A percentile compares a stretch with the other conserved stretches of the same genome.
Conservation (phyloP, 768 basidiomycete species). For the Boletus edulis region DNA sequence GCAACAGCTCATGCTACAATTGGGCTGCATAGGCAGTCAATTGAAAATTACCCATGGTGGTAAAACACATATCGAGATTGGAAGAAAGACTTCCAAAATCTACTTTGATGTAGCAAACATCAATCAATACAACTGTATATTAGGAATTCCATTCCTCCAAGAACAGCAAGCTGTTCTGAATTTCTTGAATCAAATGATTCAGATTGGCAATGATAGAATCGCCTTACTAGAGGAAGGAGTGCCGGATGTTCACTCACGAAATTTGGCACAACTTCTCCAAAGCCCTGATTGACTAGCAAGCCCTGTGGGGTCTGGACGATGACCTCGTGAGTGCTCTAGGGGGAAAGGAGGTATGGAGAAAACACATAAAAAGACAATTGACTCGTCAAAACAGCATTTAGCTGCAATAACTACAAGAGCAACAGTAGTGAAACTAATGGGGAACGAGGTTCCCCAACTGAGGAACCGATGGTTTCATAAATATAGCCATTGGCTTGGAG, state of each 20-base stretch:
- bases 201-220: rapidly evolving
- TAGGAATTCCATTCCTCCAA: background rate
- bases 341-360: too few species aligned
- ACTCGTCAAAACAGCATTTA: too few species aligned
- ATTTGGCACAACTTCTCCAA: background rate
- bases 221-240: background rate
- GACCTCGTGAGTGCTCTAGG: too few species aligned
- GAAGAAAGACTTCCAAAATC: background rate
- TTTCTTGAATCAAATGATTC: background rate
- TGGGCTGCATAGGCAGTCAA: background rate
- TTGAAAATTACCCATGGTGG: background rate
- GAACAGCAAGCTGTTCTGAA: background rate
- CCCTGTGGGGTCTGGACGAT: rapidly evolving
- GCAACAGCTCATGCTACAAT: background rate
- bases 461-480: background rate
- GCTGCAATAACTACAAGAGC: too few species aligned
- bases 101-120: background rate
- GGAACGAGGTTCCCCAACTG: too few species aligned
- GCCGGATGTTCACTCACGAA: background rate
- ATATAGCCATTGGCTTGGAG: background rate
- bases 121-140: background rate
- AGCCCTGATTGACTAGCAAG: background rate
- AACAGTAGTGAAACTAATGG: too few species aligned
- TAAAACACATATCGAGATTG: background rate
- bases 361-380: too few species aligned